Base-by-base conservation (phyloP, 768 basidiomycete genomes). In the Pleurotus pulmonarius region DNA sequence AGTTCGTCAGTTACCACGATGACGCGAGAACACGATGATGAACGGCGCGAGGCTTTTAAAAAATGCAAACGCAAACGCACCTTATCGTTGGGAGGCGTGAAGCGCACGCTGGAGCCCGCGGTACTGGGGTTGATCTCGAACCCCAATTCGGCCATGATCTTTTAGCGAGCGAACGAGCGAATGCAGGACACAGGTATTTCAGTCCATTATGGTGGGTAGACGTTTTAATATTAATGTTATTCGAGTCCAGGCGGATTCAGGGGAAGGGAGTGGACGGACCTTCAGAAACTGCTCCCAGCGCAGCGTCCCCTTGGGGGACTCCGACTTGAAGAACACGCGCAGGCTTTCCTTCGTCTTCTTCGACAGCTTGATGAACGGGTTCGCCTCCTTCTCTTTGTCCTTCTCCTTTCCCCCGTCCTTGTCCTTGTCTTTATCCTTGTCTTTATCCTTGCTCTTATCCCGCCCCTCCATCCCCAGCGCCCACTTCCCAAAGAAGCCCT, bases 201-300 rank as follows among this genome's bases (percentile, higher is more conserved):
- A 3, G 3, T 1, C 20, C 1, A 20, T 20, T 20, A 20, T 20
- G 20, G 3, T 20, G 20, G 20, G 20, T 20, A 40, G 39, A 54
- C 40, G 46, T 7, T 56, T 53, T 7, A 39, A 38, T 25, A 39
- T 38, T 20, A 20, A 20, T 20, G 20, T 20, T 20, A 20, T 20
- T 20, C 20, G 20, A 20, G 3, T 20, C 20, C 20, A 20, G 20
- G 3, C 8, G 26, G 26, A 29, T 6, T 6, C 5, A 6, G 8
- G 26, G 26, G 26, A 11, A 29, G 29, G 29, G 29, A 20, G 25
- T 24, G 16, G n/a, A 53, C 70, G 48, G 56, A 88, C 91, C 75
- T 83, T 87, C 34, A 91, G 65, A 66, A 93, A 90, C 56, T 82
- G 73, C 37, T 92, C 87, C 91, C 91, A 92, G 58, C 86, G 86